A percentile compares a stretch with the other conserved stretches of the same genome.
These are phyloP conservation scores for Phragmites australis DNA, from an alignment of 176 grass and related monocot genomes.

Conservation along the genomic window DNA sequence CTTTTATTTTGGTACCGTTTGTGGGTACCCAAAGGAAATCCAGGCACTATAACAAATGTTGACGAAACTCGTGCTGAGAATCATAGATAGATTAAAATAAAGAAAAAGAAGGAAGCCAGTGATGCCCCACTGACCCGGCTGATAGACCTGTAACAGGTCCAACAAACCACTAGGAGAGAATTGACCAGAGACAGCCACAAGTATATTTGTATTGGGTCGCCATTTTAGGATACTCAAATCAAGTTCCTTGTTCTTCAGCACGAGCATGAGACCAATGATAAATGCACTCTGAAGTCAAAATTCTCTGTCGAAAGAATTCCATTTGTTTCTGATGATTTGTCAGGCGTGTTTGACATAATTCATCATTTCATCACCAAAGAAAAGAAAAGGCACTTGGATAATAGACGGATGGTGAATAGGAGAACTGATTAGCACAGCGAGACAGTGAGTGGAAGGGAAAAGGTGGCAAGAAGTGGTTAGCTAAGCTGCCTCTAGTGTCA, in stretches of 20 bases:
- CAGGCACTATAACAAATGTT: not conserved
- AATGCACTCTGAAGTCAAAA: not conserved
- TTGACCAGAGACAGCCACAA: conserved; percentile 27
- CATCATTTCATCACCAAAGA: not conserved
- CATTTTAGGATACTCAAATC: not conserved
- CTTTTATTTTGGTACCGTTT: not conserved
- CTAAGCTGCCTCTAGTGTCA: conserved; percentile 39
- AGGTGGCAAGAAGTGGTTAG: conserved; percentile 8
- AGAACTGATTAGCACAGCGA: not conserved
- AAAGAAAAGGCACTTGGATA: not conserved
- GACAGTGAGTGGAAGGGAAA: not conserved
- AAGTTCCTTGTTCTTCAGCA: not conserved
- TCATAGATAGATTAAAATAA: not conserved
- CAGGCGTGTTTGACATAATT: not conserved
- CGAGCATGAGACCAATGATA: not conserved
- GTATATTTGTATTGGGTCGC: not conserved
- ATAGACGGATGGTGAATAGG: conserved; percentile 25
- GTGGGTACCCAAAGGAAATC: not conserved
- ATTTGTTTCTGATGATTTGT: not conserved
- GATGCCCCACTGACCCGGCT: not conserved
- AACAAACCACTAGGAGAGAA: conserved; percentile 8
- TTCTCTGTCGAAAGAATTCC: not conserved
- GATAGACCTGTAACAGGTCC: conserved; percentile 26
- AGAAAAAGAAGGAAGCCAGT: not conserved
- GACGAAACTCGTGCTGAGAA: conserved; percentile 1